These are phyloP conservation scores for Plasmodium knowlesi DNA, from an alignment of 169 alveolate species.

Conservation along the genomic window DNA sequence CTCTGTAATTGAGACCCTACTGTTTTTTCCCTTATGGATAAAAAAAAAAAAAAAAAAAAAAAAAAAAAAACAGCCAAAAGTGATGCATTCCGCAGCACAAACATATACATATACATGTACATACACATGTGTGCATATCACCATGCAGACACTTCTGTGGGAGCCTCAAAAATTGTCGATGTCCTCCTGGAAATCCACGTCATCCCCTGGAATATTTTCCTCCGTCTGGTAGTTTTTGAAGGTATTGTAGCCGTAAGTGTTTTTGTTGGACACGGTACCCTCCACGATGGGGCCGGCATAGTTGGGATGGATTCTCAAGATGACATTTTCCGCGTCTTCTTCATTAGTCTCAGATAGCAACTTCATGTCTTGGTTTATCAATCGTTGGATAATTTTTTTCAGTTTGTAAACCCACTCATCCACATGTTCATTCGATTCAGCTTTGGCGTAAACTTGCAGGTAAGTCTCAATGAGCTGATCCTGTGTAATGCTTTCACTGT, in stretches of 20 bases:
- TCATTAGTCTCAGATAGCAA: conserved; percentile 75
- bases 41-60: neutral
- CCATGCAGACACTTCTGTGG: neutral
- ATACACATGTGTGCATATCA: neutral
- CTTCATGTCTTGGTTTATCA: conserved; percentile 81
- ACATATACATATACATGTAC: no score
- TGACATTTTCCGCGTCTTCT: conserved; percentile 77
- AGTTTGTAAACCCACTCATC: conserved; percentile 83
- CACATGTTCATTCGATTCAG: conserved; percentile 82
- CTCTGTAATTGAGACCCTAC: neutral
- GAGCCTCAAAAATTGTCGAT: conserved; percentile 13
- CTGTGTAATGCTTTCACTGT: conserved; percentile 75
- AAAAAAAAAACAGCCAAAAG: no score
- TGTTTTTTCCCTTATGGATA: neutral
- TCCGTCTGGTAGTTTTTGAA: conserved; percentile 52
- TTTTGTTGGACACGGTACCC: conserved; percentile 25
- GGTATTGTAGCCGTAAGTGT: conserved; percentile 54
- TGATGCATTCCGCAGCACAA: no score
- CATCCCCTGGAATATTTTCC: conserved; percentile 28
- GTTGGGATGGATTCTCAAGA: conserved; percentile 84
- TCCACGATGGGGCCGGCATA: conserved; percentile 73
- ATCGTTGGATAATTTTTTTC: conserved; percentile 80
- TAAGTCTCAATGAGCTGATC: conserved; percentile 84
- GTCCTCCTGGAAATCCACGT: conserved; percentile 68
- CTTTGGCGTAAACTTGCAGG: conserved; percentile 78